Evolutionary conservation across 441 rosid genomes (phyloP), one percentile per base, ranked within the genome.

Genomic region (Erysimum pusillum): DNA sequence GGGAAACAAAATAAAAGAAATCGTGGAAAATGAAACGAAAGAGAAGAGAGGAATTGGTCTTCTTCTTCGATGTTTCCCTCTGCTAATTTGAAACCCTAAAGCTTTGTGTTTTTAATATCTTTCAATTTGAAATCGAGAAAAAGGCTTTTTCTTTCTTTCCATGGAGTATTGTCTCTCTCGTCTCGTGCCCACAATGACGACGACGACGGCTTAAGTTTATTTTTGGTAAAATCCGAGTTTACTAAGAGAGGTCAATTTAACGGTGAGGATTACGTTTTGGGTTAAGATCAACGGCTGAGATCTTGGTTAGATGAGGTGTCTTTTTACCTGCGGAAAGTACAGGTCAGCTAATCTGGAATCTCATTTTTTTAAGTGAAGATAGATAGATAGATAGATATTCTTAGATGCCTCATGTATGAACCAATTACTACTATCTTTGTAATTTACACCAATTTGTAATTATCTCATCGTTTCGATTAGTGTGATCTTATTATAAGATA

Each of bases 381-480:
- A 31, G 45, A 25, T 54, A 13, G 18, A n/a, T n/a, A n/a, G n/a
- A n/a, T 51, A 39, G 32, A 59, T 71, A 49, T 53, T 66, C 57
- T 52, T 15, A 67, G 13, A 11, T 63, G 80, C 80, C 76, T 71
- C 76, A 9, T 17, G 6, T 15, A 6, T 3, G 18, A 71, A 63
- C 76, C 76, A 70, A 65, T 77, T 65, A 57, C 80, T 77, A 60
- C n/a, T 77, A 60, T 14, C 0, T 76, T 76, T 70, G 65, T 76
- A 34, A 48, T 14, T 7, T 32, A 13, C 31, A 9, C 56, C 2
- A 68, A 1, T 44, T 62, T 71, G 34, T 38, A 34, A 53, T 53
- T 61, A 52, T 68, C 76, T 45, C 65, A 74, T 75, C 74, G 35
- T 75, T 67, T 67, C 68, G 79, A 39, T 4, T 48, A 6, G 1